Percentiles rank a stretch among this genome's conserved stretches.
phyloP scores from a whole-genome alignment of 257 asterid genomes.

The Solanum ossicruentum region DNA sequence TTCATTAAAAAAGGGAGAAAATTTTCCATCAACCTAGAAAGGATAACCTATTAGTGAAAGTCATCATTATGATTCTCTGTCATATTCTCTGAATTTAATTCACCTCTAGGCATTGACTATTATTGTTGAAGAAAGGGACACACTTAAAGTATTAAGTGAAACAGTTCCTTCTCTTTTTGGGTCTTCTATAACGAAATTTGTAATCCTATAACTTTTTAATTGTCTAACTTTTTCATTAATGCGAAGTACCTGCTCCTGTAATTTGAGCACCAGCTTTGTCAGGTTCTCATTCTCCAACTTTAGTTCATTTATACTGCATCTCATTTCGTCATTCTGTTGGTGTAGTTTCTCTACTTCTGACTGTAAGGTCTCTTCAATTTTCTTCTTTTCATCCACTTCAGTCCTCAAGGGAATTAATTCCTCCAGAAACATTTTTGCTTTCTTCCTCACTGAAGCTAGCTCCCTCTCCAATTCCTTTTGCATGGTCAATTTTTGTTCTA shows the following conservation, averaged over 20 bases:
- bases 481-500: slow-evolving; percentile 18
- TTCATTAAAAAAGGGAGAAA: not conserved
- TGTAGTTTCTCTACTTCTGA: slow-evolving; percentile 53
- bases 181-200: not conserved
- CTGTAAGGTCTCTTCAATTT: slow-evolving; percentile 42
- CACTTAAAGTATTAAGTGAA: not conserved
- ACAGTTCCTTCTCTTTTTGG: not conserved
- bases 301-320: slow-evolving; percentile 19
- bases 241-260: slow-evolving; percentile 44
- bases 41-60: not conserved
- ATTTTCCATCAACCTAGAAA: not conserved
- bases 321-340: slow-evolving; percentile 38
- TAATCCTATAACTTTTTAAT: not conserved
- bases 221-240: not conserved
- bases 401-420: slow-evolving; percentile 44
- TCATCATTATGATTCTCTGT: not conserved
- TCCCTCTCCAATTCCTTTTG: slow-evolving; percentile 45
- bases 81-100: not conserved
- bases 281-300: slow-evolving; percentile 56
- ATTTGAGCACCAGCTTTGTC: slow-evolving; percentile 40
- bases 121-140: not conserved
- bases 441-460: slow-evolving; percentile 37
- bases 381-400: slow-evolving; percentile 46
- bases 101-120: not conserved
- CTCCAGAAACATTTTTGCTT: slow-evolving; percentile 33